Base-by-base conservation (phyloP, 2,329 filamentous ascomycete genomes). In the Stenocarpella maydis region DNA sequence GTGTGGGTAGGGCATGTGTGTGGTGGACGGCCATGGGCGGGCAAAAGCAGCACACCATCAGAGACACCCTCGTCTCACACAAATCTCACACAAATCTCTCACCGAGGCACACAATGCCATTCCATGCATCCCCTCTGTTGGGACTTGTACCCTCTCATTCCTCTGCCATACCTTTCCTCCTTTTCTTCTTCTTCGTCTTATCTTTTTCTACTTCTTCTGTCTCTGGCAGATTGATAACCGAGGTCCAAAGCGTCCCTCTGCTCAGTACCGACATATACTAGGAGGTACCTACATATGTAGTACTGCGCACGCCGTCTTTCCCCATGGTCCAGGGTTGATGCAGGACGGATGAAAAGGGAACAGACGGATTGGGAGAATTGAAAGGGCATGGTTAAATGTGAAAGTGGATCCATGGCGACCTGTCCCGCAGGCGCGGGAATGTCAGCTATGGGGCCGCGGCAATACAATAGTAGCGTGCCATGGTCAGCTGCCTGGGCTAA, bases 371-470 rank as follows among this genome's bases (percentile, higher is more conserved):
- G 31, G 8, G 31, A 31, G n/a, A n/a, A n/a, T n/a, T n/a, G 17
- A 47, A 19, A 61, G 31, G 45, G 39, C 45, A 47, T 61, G 58
- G 58, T 41, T 61, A 61, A 67, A 58, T 47, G 15, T 41, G 12
- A 61, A 39, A 55, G 68, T 70, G 68, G 68, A 50, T 28, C 34
- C 34, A 64, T 49, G 34, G 41, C 54, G 47, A 41, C 54, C 63
- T 60, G 58, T 65, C 67, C 64, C 68, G 55, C 64, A 60, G 58
- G 43, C 43, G 58, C 58, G 58, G 58, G 58, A 63, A 63, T 63
- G 58, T 63, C 58, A 63, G 49, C 45, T 50, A 70, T 67, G 68
- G 65, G 68, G 47, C 68, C 47, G 64, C 41, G 47, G 47, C 45
- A 58, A 47, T n/a, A n/a, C n/a, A n/a, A n/a, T 24, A 15, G 21